Base-by-base conservation (phyloP, 495 filamentous ascomycete genomes). In the Talaromyces proteolyticus region DNA sequence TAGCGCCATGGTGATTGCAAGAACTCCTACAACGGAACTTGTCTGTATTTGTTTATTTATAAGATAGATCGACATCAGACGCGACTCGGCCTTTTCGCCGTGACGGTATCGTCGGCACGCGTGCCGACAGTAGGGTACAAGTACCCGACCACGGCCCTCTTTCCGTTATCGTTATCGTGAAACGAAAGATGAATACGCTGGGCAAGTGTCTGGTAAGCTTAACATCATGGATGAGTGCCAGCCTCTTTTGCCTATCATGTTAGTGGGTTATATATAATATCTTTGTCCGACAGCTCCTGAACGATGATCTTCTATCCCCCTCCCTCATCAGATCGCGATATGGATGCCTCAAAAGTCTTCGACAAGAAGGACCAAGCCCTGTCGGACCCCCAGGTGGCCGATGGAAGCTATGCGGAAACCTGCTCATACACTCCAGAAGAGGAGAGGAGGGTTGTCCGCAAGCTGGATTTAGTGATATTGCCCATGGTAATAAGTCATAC, bases 381-480 rank as follows among this genome's bases (percentile, higher is more conserved):
- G 29, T 36, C 29, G 29, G 29, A 36, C 7, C 29, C 29, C 29
- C 29, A 36, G 29, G 29, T 36, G 29, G 14, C 29, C 29, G 29
- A 36, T 36, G 29, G 29, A 36, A 36, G 29, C 29, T 36, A 36
- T 36, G 29, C 29, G 29, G 29, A 36, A 36, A 36, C 29, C 29
- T 36, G 29, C 29, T 36, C 29, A 36, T 44, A 57, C 54, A 70
- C 63, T 50, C 66, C 53, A 1, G 66, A 67, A 23, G 70, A 77
- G 45, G 76, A 76, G 50, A 68, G 55, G 34, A 57, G 56, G 24
- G 59, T 79, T 3, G 59, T 76, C 40, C 61, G 68, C 36, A 79
- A 75, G 53, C 75, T 78, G 25, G 76, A 78, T 51, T 55, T 57
- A 42, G 56, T 69, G 19, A 63, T 71, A 43, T 24, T 69, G 29